Percentiles rank a stretch among this genome's conserved stretches.
Evolutionary conservation across 2,329 filamentous ascomycete genomes (phyloP).

Genomic region (Scedosporium minutisporum): DNA sequence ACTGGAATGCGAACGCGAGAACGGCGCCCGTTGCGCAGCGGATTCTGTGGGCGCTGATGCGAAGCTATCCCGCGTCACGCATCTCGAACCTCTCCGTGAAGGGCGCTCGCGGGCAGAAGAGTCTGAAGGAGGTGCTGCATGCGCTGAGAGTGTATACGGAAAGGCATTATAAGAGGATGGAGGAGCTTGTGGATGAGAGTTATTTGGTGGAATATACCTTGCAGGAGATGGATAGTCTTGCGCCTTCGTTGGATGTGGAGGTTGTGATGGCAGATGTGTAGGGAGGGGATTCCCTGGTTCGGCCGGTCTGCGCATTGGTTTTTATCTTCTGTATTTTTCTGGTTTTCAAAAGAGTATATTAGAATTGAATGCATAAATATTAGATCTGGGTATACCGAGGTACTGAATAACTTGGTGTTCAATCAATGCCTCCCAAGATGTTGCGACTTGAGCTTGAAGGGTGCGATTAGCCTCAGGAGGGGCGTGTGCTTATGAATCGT

Average conservation of each 20-base stretch:
- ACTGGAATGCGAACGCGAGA: conserved; percentile 96
- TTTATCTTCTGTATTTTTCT: background rate
- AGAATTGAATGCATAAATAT: background rate
- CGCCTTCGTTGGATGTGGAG: conserved; percentile 33
- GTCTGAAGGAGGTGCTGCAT: conserved; percentile 73
- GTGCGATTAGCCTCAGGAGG: too few relatives aligned
- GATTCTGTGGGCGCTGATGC: conserved; percentile 70
- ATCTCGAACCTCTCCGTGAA: conserved; percentile 61
- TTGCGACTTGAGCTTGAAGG: too few relatives aligned
- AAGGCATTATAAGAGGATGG: conserved; percentile 79
- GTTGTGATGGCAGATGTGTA: conserved; percentile 25
- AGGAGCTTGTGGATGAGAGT: conserved; percentile 87
- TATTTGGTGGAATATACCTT: conserved; percentile 91
- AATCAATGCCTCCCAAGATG: too few relatives aligned
- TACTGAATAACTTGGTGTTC: too few relatives aligned
- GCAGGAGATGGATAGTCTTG: conserved; percentile 77
- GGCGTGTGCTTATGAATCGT: too few relatives aligned
- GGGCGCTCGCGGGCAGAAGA: conserved; percentile 49
- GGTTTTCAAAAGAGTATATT: background rate
- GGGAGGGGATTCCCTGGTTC: background rate
- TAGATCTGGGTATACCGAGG: too few relatives aligned
- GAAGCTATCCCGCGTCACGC: conserved; percentile 68
- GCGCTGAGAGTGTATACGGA: conserved; percentile 88
- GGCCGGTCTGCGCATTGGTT: background rate
- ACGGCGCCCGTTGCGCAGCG: conserved; percentile 79